A percentile compares a stretch with the other conserved stretches of the same genome.
Evolutionary conservation across 2,329 filamentous ascomycete species (phyloP).

Genomic region (Aspergillus melleus): DNA sequence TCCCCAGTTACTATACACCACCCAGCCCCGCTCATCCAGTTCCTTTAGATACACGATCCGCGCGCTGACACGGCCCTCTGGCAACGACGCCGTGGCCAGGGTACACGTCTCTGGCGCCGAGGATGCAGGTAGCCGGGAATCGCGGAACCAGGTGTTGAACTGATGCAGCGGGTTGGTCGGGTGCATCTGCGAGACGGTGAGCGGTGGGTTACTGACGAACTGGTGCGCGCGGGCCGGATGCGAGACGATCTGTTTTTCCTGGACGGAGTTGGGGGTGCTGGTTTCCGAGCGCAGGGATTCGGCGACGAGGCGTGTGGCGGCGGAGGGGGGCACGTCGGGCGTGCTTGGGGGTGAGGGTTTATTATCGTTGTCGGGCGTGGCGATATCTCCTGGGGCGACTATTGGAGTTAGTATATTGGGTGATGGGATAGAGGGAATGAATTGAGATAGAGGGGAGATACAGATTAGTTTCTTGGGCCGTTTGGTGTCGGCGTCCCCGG

Average conservation of each 20-base stretch:
- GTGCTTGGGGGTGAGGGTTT: conserved; percentile 16
- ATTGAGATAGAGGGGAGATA: conserved; percentile 14
- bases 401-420: conserved; percentile 1
- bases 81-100: conserved; percentile 79
- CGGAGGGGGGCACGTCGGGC: conserved; percentile 13
- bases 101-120: conserved; percentile 85
- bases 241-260: conserved; percentile 35
- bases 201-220: conserved; percentile 43
- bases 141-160: conserved; percentile 86
- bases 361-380: conserved; percentile 17
- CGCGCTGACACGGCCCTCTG: conserved; percentile 78
- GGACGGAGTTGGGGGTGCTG: conserved; percentile 37
- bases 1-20: conserved; percentile 91
- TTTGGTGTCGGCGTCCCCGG: conserved; percentile 14
- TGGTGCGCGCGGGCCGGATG: conserved; percentile 44
- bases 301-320: conserved; percentile 10
- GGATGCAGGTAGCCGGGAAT: conserved; percentile 62
- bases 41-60: conserved; percentile 95
- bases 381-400: conserved; percentile 47
- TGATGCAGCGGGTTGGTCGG: conserved; percentile 67
- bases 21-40: conserved; percentile 78
- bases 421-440: neutral
- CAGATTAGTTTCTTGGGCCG: conserved; percentile 45
- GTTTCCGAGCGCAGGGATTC: conserved; percentile 32
- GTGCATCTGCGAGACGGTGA: conserved; percentile 43